Evolutionary conservation across 1,139 yeast species (phyloP).

Genomic region (Saccharomyces uvarum): DNA sequence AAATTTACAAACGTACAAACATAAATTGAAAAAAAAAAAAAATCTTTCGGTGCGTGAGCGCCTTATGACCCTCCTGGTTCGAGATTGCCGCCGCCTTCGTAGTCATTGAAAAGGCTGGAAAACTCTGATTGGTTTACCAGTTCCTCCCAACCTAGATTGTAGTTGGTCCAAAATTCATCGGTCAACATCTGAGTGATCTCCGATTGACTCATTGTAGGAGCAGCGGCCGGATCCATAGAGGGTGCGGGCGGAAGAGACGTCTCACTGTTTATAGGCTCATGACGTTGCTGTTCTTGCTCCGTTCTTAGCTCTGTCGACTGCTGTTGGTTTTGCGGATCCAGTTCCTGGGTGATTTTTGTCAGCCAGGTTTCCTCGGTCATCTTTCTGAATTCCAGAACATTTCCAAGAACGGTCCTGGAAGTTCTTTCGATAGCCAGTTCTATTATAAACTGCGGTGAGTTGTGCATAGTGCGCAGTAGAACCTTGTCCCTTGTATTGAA

Average conservation of each 20-base stretch:
- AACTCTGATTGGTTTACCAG: conserved; percentile 3
- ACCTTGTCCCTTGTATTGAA: conserved; percentile 1
- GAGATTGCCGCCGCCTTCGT: too few relatives aligned
- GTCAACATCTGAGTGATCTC: conserved; percentile 6
- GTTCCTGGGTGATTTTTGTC: conserved; percentile 3
- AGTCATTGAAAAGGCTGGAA: not conserved
- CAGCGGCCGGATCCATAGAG: too few relatives aligned
- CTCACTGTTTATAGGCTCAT: too few relatives aligned
- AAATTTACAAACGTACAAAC: too few relatives aligned
- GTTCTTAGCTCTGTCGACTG: not conserved
- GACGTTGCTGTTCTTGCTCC: not conserved
- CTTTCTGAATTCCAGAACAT: conserved; percentile 11
- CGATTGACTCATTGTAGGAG: conserved; percentile 3
- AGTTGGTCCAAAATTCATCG: conserved; percentile 13
- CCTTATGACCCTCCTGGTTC: too few relatives aligned
- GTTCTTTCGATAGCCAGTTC: conserved; percentile 9
- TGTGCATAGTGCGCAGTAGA: conserved; percentile 3
- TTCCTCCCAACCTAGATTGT: conserved; percentile 11
- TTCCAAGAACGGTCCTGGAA: conserved; percentile 8
- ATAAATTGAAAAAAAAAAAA: too few relatives aligned
- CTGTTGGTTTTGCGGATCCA: not conserved
- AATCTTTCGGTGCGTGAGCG: too few relatives aligned
- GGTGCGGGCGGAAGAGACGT: too few relatives aligned
- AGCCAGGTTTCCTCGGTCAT: conserved; percentile 9
- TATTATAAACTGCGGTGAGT: conserved; percentile 6